Base-by-base conservation (phyloP, 345 rosid genomes). In the Lepidium didymum region DNA sequence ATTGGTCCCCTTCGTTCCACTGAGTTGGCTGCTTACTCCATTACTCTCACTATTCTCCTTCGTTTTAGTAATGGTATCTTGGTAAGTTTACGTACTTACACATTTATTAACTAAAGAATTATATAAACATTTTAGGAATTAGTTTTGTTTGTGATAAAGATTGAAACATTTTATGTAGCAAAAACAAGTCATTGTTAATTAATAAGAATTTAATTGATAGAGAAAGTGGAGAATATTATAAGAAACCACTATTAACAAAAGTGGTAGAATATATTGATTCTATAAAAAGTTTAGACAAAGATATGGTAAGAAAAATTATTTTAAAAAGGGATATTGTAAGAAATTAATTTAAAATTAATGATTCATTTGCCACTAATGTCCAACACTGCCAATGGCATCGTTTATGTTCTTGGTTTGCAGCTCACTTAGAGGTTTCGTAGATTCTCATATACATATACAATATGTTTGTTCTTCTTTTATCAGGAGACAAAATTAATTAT, bases 21-120 rank as follows among this genome's bases (percentile, higher is more conserved):
- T 0, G 81, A 91, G 58, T 80, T 88, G 10, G 97, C 97, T 5
- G 96, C 96, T 9, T 86, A 72, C 68, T 86, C 97, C 7, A 82
- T 88, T 15, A 83, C 80, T 8, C 62, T 73, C 77, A 81, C 96
- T 1, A 85, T 86, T 18, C 84, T 88, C 59, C 33, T 91, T 44
- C 77, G 96, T 60, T 86, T 91, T 19, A 80, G 78, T 29, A 84
- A 78, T 47, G 97, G 97, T 8, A 16, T 91, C 40, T 75, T 86
- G 88, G 92, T 86, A 50, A 19, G 81, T 33, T 14, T 52, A 15
- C 59, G 31, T 27, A 27, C 31, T 27, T 53, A 31, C 19, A 5
- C 18, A 12, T 29, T 23, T 10, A 29, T 7, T 25, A 25, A 53
- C 2, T 27, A 4, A 5, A 29, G 10, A 10, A 47, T 10, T 1